Percentiles rank a stretch among this genome's conserved stretches.
These are phyloP conservation scores for Colletotrichum incanum DNA, from an alignment of 2,329 filamentous ascomycete species.

Conservation along the genomic window DNA sequence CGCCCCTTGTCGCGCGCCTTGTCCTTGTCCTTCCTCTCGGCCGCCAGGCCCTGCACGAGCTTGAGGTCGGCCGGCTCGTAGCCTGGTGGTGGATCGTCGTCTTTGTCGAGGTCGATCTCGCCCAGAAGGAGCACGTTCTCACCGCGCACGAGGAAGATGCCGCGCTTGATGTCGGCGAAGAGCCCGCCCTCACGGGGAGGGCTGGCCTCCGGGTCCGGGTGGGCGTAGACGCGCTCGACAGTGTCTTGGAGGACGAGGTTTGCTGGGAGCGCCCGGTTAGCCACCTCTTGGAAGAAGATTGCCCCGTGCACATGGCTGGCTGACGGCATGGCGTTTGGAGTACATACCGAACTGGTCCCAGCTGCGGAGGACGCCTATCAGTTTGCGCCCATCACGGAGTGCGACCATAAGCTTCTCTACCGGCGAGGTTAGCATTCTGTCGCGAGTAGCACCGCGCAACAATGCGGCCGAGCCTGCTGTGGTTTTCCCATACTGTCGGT, in stretches of 20 bases:
- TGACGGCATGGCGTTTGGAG: constrained; percentile 25
- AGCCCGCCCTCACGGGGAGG: constrained; percentile 62
- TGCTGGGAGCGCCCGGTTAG: constrained; percentile 65
- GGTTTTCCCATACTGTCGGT: constrained; percentile 86
- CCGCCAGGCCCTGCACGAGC: constrained; percentile 80
- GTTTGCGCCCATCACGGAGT: constrained; percentile 92
- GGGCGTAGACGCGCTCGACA: constrained; percentile 84
- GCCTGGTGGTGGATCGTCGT: constrained; percentile 85
- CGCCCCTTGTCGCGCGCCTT: constrained; percentile 82
- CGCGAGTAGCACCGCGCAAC: background rate
- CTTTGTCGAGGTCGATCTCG: constrained; percentile 96
- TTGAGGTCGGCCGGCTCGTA: constrained; percentile 77
- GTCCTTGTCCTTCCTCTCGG: constrained; percentile 78
- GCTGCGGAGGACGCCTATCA: constrained; percentile 91
- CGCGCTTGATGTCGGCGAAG: constrained; percentile 88
- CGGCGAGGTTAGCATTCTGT: constrained; percentile 37
- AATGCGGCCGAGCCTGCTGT: constrained; percentile 45
- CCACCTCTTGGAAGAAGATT: background rate
- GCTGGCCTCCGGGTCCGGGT: constrained; percentile 56
- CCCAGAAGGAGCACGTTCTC: constrained; percentile 97
- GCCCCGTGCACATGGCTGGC: constrained; percentile 24
- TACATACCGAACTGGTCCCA: constrained; percentile 97
- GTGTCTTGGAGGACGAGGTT: constrained; percentile 97
- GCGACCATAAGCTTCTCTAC: constrained; percentile 95
- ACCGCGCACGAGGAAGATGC: constrained; percentile 92